phyloP scores from a whole-genome alignment of 2,329 filamentous ascomycete species.

The Colletotrichum acutatum region DNA sequence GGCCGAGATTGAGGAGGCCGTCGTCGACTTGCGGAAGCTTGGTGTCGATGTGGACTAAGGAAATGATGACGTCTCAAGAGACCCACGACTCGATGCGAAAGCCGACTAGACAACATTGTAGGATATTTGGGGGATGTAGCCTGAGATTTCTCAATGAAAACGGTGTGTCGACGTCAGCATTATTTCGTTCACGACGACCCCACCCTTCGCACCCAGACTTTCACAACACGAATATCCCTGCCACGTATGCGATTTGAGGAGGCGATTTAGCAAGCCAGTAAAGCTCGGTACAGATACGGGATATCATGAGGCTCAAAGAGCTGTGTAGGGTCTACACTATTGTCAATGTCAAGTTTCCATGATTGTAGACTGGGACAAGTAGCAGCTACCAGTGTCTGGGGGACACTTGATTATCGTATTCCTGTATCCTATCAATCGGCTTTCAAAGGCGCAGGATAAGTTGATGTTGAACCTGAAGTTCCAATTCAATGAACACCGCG shows the following conservation, averaged over 20 bases:
- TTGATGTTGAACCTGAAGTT: too few relatives aligned
- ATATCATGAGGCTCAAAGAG: not conserved
- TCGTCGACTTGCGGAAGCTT: conserved; percentile 76
- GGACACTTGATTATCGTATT: not conserved
- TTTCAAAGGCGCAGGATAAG: too few relatives aligned
- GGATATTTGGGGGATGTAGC: not conserved
- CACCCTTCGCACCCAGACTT: not conserved
- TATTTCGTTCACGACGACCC: not conserved
- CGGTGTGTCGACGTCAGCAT: not conserved
- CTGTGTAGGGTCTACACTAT: not conserved
- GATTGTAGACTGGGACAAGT: not conserved
- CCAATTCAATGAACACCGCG: too few relatives aligned
- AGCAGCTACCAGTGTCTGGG: not conserved
- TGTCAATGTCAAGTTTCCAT: not conserved
- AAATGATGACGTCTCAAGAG: not conserved
- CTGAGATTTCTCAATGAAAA: not conserved
- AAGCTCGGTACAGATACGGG: not conserved
- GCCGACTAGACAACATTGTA: not conserved
- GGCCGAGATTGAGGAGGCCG: conserved; percentile 82
- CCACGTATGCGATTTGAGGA: not conserved
- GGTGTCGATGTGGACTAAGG: conserved; percentile 81
- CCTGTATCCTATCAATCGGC: too few relatives aligned
- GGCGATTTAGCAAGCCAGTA: not conserved
- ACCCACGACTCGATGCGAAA: not conserved
- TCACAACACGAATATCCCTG: not conserved